Base-by-base conservation (phyloP, 1,284 basidiomycete genomes). In the Boletus albobrunnescens region DNA sequence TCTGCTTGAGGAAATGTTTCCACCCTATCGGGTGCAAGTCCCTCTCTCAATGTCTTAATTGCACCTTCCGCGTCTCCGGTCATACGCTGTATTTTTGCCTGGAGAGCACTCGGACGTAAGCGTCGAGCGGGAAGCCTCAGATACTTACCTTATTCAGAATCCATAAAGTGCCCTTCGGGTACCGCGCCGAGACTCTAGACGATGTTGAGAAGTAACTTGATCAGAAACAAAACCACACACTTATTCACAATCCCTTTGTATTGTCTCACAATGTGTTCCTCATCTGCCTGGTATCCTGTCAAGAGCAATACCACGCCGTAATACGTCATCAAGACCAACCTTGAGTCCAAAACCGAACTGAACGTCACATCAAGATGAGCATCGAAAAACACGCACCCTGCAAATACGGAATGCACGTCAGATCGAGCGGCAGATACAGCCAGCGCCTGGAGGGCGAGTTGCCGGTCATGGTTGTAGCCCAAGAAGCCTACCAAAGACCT, bases 271-370 rank as follows among this genome's bases (percentile, higher is more conserved):
- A 85, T 81, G 44, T 77, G 74, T 32, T 71, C 69, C 58, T 84
- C 83, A 49, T 89, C 79, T 1, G 85, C 84, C 60, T 87, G 86
- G 56, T 81, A 90, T 4, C 87, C 86, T 8, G 82, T 71, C 24
- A 85, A 62, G 1, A 87, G 74, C 6, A 89, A 71, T 3, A 88
- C 78, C 40, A 82, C 74, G 26, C 87, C 83, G 46, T 86, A 73
- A 59, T 88, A 89, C 6, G 84, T 84, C 84, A 89, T 88, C 9
- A 90, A 67, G 0, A 84, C 76, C n/a, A 90, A 69, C n/a, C 84
- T 84, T 42, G 14, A 36, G 20, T 38, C 7, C 35, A 24, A 20
- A 16, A 17, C 13, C 11, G 23, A 45, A 20, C 24, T 28, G 12
- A 46, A 39, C 27, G 13, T 28, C 41, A 46, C n/a, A 10, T 16